A percentile compares a stretch with the other conserved stretches of the same genome.
Evolutionary conservation across 2,329 filamentous ascomycete genomes (phyloP).

Genomic region (Apiospora rasikravindrae): DNA sequence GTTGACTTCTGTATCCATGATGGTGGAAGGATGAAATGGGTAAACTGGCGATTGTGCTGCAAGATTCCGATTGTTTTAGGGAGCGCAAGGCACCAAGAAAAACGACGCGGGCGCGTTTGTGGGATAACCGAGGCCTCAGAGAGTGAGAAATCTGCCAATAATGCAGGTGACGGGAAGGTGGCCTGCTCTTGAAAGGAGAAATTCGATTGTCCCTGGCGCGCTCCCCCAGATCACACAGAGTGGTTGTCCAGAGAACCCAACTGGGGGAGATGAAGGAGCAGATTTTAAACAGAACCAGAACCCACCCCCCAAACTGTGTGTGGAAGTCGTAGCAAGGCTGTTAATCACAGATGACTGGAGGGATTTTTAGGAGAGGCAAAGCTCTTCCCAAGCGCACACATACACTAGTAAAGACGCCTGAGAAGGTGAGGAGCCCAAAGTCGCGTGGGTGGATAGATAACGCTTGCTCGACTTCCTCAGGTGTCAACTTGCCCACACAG

Average conservation of each 20-base stretch:
- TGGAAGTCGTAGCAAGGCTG: background rate
- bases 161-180: background rate
- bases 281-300: background rate
- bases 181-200: background rate
- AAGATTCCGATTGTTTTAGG: background rate
- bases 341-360: background rate
- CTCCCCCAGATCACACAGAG: background rate
- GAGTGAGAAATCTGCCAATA: background rate
- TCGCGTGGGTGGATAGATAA: background rate
- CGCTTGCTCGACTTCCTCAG: background rate
- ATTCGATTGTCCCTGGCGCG: background rate
- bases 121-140: background rate
- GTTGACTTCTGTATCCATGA: background rate
- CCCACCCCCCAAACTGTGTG: background rate
- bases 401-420: background rate
- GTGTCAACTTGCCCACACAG: background rate
- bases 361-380: background rate
- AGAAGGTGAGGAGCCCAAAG: background rate
- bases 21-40: background rate
- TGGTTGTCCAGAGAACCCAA: background rate
- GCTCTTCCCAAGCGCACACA: background rate
- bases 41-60: background rate
- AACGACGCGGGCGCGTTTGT: background rate
- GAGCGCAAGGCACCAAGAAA: background rate
- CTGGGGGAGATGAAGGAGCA: background rate